Conservation (phyloP, 2,329 filamentous ascomycete genomes). For the Talaromyces marneffei region DNA sequence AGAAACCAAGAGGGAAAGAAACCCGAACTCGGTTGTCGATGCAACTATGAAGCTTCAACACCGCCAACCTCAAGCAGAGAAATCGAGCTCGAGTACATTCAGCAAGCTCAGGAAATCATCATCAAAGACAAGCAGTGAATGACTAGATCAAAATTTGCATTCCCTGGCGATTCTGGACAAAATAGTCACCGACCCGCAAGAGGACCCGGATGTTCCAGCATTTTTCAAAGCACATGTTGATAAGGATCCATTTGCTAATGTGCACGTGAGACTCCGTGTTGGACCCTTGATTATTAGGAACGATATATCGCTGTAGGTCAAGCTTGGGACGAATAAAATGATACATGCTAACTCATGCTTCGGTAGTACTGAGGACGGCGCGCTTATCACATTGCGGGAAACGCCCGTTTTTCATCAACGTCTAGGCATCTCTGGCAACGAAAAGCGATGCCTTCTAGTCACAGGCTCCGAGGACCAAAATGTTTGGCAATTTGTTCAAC, state of each 20-base stretch:
- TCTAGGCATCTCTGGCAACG: neutral
- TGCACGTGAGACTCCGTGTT: constrained; percentile 38
- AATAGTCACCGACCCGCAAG: constrained; percentile 10
- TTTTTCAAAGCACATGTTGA: constrained; percentile 27
- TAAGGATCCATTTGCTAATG: constrained; percentile 35
- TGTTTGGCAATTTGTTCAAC: constrained; percentile 14
- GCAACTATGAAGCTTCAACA: neutral
- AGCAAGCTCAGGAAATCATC: neutral
- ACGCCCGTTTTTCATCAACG: constrained; percentile 14
- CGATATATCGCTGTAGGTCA: constrained; percentile 34
- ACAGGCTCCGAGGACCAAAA: constrained; percentile 1
- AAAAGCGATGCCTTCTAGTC: neutral
- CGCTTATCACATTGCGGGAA: constrained; percentile 14
- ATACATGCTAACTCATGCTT: neutral
- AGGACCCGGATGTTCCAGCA: constrained; percentile 25
- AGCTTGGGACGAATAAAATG: neutral
- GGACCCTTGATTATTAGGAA: constrained; percentile 40
- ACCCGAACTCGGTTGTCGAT: neutral
- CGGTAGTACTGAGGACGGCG: constrained; percentile 18
- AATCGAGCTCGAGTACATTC: neutral
- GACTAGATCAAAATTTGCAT: neutral
- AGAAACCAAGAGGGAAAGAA: neutral
- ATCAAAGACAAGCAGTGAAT: neutral
- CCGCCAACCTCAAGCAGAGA: neutral
- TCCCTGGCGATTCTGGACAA: neutral